Evolutionary conservation across 495 filamentous ascomycete genomes (phyloP).

Genomic region (Sordaria brevicollis): DNA sequence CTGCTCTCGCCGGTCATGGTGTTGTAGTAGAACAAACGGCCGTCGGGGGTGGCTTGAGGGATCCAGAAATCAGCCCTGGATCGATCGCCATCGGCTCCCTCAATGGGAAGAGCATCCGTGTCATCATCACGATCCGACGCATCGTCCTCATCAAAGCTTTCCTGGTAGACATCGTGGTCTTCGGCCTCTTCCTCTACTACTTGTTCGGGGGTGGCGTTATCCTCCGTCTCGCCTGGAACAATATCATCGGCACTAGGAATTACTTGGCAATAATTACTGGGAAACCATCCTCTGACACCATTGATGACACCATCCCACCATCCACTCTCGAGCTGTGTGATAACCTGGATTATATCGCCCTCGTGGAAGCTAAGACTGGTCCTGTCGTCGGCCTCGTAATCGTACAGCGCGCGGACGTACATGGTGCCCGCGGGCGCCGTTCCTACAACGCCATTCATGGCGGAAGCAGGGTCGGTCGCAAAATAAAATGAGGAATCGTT

Average conservation of each 20-base stretch:
- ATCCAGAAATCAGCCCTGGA: conserved; percentile 97
- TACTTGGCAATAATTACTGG: conserved; percentile 92
- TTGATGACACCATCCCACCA: conserved; percentile 99
- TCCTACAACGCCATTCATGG: conserved; percentile 62
- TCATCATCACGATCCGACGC: conserved; percentile 30
- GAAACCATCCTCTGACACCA: conserved; percentile 92
- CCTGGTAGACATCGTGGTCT: conserved; percentile 32
- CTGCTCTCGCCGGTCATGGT: conserved; percentile 88
- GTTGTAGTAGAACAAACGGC: conserved; percentile 95
- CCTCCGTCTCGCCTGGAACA: conserved; percentile 52
- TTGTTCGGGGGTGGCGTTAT: conserved; percentile 11
- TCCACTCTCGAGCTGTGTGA: conserved; percentile 93
- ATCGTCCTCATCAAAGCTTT: conserved; percentile 23
- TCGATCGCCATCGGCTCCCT: conserved; percentile 56
- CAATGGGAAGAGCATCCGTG: conserved; percentile 53
- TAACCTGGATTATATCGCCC: conserved; percentile 93
- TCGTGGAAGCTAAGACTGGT: conserved; percentile 93
- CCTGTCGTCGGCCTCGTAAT: conserved; percentile 93
- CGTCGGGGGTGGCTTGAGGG: conserved; percentile 90
- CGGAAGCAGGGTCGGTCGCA: conserved; percentile 18
- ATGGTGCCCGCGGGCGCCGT: conserved; percentile 65
- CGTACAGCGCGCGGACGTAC: conserved; percentile 92
- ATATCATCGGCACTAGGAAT: conserved; percentile 63
- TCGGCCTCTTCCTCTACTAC: conserved; percentile 58
- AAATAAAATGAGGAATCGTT: conserved; percentile 6